Conservation (phyloP, 495 filamentous ascomycete species). For the Ascobolus immersus region DNA sequence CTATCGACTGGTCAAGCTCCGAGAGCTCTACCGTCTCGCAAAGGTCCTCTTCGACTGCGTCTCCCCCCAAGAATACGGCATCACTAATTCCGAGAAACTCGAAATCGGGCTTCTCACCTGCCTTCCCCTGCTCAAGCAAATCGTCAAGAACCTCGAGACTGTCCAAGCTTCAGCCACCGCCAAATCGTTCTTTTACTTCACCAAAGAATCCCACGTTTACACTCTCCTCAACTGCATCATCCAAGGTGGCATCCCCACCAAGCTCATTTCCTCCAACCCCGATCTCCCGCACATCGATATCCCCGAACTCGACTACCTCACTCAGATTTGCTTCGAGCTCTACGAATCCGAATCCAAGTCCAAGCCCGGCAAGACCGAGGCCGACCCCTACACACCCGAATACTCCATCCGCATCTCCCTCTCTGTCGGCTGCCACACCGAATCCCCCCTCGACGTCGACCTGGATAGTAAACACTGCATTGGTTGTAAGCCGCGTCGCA, state of each 20-base stretch:
- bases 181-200: slow-evolving; percentile 96
- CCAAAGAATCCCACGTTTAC: slow-evolving; percentile 96
- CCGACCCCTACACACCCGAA: slow-evolving; percentile 41
- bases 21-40: slow-evolving; percentile 73
- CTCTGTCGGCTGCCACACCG: slow-evolving; percentile 83
- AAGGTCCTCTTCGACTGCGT: slow-evolving; percentile 85
- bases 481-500: slow-evolving; percentile 66
- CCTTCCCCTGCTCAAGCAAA: slow-evolving; percentile 76
- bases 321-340: slow-evolving; percentile 87
- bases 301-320: slow-evolving; percentile 92
- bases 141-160: slow-evolving; percentile 89
- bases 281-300: too few relatives aligned
- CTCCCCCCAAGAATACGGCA: slow-evolving; percentile 93
- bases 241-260: slow-evolving; percentile 83
- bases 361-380: slow-evolving; percentile 13
- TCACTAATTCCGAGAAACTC: slow-evolving; percentile 76
- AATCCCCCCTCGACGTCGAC: slow-evolving; percentile 83
- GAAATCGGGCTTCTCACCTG: slow-evolving; percentile 95
- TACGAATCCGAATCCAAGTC: slow-evolving; percentile 52
- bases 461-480: slow-evolving; percentile 88
- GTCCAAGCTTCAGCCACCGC: slow-evolving; percentile 80
- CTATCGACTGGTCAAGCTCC: slow-evolving; percentile 56
- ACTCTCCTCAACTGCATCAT: slow-evolving; percentile 93
- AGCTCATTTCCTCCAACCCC: slow-evolving; percentile 59
- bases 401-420: slow-evolving; percentile 96